Conservation (phyloP, 108 stramenopile genomes). For the Chaetoceros tenuissimus region DNA sequence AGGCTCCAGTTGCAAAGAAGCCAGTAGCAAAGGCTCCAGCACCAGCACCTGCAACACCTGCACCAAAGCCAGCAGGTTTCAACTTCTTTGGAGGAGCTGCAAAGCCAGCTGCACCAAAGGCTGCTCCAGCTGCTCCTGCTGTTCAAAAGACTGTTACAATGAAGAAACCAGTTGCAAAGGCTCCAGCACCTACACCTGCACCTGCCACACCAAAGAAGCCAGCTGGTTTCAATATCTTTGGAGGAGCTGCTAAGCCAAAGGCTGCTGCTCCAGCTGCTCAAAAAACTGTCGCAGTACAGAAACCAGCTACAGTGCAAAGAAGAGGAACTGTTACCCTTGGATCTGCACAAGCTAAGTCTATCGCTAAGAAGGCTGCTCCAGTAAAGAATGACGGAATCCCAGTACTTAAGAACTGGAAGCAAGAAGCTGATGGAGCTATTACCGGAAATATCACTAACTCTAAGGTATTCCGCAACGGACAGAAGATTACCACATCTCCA, state of each 20-base stretch:
- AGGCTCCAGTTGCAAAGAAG: slow-evolving; percentile 14
- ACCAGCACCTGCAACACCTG: slow-evolving; percentile 4
- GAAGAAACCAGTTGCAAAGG: background rate
- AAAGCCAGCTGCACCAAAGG: slow-evolving; percentile 9
- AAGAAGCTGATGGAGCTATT: slow-evolving; percentile 72
- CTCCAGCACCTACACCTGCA: slow-evolving; percentile 8
- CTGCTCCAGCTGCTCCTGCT: slow-evolving; percentile 11
- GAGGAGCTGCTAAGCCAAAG: slow-evolving; percentile 12
- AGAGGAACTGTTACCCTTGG: slow-evolving; percentile 2
- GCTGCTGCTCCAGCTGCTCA: slow-evolving; percentile 8
- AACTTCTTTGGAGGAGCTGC: slow-evolving; percentile 13
- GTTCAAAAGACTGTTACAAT: too few relatives aligned
- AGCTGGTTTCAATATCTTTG: slow-evolving; percentile 10
- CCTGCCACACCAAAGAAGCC: slow-evolving; percentile 14
- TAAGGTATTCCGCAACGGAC: slow-evolving; percentile 55
- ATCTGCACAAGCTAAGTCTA: slow-evolving; percentile 4
- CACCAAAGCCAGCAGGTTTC: slow-evolving; percentile 12
- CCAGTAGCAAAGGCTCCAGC: background rate
- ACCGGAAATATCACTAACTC: slow-evolving; percentile 72
- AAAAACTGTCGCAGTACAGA: background rate
- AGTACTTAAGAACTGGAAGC: slow-evolving; percentile 57
- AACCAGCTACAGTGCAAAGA: slow-evolving; percentile 5
- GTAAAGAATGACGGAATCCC: slow-evolving; percentile 44
- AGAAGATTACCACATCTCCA: slow-evolving; percentile 79
- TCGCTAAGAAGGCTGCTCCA: slow-evolving; percentile 12